Conservation (phyloP, 2,329 filamentous ascomycete genomes). For the Blastomyces parvus region DNA sequence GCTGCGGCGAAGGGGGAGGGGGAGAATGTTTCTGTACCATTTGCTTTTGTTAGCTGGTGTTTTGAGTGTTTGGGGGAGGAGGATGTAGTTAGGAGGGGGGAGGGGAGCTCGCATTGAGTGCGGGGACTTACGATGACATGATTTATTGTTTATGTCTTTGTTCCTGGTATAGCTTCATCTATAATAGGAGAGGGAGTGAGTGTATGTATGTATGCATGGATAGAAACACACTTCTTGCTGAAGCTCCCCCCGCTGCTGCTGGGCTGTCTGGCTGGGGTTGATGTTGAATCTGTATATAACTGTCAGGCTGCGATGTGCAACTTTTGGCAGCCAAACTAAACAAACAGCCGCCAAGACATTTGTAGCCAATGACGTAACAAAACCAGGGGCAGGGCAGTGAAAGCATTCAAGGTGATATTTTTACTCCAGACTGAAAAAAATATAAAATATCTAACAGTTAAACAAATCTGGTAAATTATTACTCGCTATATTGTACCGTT, state of each 20-base stretch:
- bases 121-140: conserved; percentile 14
- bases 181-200: neutral
- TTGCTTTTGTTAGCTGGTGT: neutral
- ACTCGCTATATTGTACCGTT: neutral
- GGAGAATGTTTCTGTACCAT: conserved; percentile 45
- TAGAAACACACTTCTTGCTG: neutral
- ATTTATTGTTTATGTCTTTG: neutral
- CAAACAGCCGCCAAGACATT: neutral
- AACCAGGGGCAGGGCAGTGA: neutral
- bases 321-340: too few species aligned
- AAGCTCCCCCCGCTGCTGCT: neutral
- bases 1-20: conserved; percentile 80
- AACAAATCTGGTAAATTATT: too few species aligned
- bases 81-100: neutral
- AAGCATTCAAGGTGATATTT: too few species aligned
- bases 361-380: neutral
- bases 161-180: neutral
- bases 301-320: too few species aligned
- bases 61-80: neutral
- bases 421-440: too few species aligned
- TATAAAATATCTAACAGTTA: too few species aligned
- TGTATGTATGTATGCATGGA: neutral
- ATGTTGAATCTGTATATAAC: too few species aligned
- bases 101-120: neutral
- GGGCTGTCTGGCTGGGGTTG: neutral